A percentile compares a stretch with the other conserved stretches of the same genome.
These are phyloP conservation scores for Yamadazyma sp. DNA, from an alignment of 1,139 yeast genomes.

Conservation along the genomic window DNA sequence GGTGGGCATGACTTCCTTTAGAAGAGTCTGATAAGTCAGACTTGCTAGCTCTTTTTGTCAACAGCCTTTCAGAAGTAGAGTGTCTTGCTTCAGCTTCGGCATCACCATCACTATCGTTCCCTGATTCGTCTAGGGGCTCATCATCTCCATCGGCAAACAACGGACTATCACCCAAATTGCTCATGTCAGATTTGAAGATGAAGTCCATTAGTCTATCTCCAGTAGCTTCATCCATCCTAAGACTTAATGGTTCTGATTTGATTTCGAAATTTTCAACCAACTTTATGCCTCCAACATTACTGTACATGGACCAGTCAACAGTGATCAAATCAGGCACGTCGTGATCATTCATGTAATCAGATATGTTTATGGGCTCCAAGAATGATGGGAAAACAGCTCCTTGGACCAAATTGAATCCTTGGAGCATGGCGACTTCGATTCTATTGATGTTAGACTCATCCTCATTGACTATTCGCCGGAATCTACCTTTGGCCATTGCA, in stretches of 20 bases:
- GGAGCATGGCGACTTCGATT: constrained; percentile 46
- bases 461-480: constrained; percentile 49
- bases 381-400: constrained; percentile 37
- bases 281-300: constrained; percentile 68
- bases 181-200: constrained; percentile 48
- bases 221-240: constrained; percentile 61
- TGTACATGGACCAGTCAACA: constrained; percentile 62
- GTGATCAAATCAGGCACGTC: constrained; percentile 33
- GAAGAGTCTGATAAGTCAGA: background rate
- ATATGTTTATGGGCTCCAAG: constrained; percentile 29
- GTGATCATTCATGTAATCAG: constrained; percentile 12
- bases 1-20: background rate
- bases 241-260: constrained; percentile 52
- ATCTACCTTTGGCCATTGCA: constrained; percentile 38
- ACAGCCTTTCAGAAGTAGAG: too few species aligned
- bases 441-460: constrained; percentile 44
- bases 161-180: constrained; percentile 30
- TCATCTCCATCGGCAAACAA: constrained; percentile 18
- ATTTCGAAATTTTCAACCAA: constrained; percentile 56
- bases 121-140: background rate
- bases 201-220: constrained; percentile 56
- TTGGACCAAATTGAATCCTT: constrained; percentile 37
- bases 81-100: background rate
- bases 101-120: background rate
- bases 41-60: background rate